Conservation (phyloP, 306 rosid species). For the Vigna trinervia region DNA sequence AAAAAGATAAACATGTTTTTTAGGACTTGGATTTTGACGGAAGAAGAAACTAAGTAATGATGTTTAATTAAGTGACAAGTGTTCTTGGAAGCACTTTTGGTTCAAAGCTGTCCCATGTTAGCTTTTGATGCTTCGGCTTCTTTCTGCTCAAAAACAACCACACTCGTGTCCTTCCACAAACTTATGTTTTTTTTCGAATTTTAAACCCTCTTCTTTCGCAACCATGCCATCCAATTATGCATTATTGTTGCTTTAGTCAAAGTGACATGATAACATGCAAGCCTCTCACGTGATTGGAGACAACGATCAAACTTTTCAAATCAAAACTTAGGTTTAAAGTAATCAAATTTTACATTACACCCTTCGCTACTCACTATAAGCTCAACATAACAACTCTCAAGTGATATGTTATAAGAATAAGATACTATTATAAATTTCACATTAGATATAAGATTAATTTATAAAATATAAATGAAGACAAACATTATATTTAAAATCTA, state of each 20-base stretch:
- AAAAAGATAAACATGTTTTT: conserved; percentile 72
- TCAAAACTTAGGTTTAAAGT: too few relatives aligned
- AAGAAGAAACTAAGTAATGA: conserved; percentile 42
- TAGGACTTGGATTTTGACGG: conserved; percentile 73
- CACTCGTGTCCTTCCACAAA: conserved; percentile 49
- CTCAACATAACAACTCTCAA: too few relatives aligned
- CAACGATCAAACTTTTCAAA: neutral
- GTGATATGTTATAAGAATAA: too few relatives aligned
- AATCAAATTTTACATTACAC: too few relatives aligned
- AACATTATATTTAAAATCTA: too few relatives aligned
- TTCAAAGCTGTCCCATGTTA: conserved; percentile 55
- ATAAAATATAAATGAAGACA: too few relatives aligned
- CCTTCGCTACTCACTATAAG: too few relatives aligned
- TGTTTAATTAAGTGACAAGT: conserved; percentile 48
- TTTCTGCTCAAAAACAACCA: conserved; percentile 43
- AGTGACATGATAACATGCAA: conserved; percentile 34
- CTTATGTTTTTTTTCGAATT: conserved; percentile 2
- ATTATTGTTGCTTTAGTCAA: conserved; percentile 47
- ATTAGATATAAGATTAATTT: too few relatives aligned
- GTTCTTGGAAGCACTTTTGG: conserved; percentile 35
- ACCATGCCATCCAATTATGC: conserved; percentile 8
- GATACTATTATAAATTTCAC: too few relatives aligned
- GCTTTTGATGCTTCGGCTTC: conserved; percentile 48
- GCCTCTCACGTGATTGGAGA: conserved; percentile 36
- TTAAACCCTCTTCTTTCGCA: conserved; percentile 30